Base-by-base conservation (phyloP, 73 alveolate genomes). In the Paramecium tetraurelia region DNA sequence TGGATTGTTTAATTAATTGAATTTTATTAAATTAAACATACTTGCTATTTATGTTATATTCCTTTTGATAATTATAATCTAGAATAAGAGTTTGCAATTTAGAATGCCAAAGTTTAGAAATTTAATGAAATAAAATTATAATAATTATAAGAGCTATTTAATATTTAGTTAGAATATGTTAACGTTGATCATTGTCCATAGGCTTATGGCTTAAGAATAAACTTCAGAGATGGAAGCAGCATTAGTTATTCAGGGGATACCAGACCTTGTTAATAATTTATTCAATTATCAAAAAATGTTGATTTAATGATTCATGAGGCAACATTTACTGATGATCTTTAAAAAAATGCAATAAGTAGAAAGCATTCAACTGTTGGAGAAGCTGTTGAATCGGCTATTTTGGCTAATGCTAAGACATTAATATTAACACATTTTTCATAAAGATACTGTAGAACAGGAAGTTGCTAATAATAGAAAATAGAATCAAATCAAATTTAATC, bases 301-400 rank as follows among this genome's bases (percentile, higher is more conserved):
- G 97, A 98, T 71, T 63, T 98, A 31, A 96, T 98, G 59, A 98
- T 98, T 71, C 99, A 98, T 94, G 99, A 98, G 90, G 99, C 99
- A 6, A 98, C 99, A 31, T 97, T 98, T 86, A 99, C 95, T 63
- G 97, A 96, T 90, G 96, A 88, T 40, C 86, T 96, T 72, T 31
- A 83, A 44, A 85, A 86, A 40, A 98, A 97, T 63, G 99, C 99
- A 0, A 86, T 16, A 14, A 92, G 77, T 24, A 97, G 97, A 85
- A 92, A 96, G 96, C 99, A 98, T 95, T 86, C 98, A 4, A 97
- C 99, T 2, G 90, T 95, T 5, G 87, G 96, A n/a, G 95, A 98
- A 89, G 99, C 99, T 31, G 96, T 98, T 18, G 94, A 94, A 33
- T 57, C 96, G 5, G 99, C 98, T 58, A 58, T 86, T 69, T 63